Evolutionary conservation across 2,329 filamentous ascomycete species (phyloP), one percentile per base, ranked within the genome.

Genomic region (Penicillium griseofulvum): DNA sequence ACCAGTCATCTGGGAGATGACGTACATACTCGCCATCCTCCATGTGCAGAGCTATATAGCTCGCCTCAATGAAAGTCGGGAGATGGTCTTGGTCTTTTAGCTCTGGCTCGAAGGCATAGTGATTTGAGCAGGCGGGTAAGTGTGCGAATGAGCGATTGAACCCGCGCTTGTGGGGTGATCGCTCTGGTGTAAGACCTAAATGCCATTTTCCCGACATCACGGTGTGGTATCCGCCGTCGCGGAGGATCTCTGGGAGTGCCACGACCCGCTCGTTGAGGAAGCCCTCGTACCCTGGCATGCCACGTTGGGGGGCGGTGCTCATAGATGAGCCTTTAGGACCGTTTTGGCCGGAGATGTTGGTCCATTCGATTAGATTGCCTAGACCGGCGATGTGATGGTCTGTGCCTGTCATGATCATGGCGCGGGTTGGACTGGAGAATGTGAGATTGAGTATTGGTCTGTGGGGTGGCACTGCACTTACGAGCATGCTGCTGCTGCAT

Each of bases 341-440:
- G 62, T 81, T 81, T 58, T 82, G 80, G 10, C 78, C 79, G 22
- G 74, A 78, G 59, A 80, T 76, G 61, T 82, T 81, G 39, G 79
- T 81, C 79, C 81, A 84, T 70, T 84, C 81, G 59, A 81, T 78
- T 52, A 86, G 68, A 55, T 84, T 83, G 2, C 83, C 84, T 2
- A 87, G 74, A 1, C 84, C 74, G 11, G 74, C 74, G 54, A 76
- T 76, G 52, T 76, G 83, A 62, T 86, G 79, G 63, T 86, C 83
- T 0, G 84, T 87, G 4, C 84, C 84, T 0, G 83, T 86, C 78
- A 87, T 82, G 61, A 87, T 79, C 85, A 87, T 87, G 17, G 84
- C 82, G 36, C 84, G 76, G 3, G 83, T 84, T 1, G 85, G 85
- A 29, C 71, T 74, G 37, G 19, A 4, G 2, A 6, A 29, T 17